phyloP scores from a whole-genome alignment of 306 rosid species.

The Begonia peltatifolia region DNA sequence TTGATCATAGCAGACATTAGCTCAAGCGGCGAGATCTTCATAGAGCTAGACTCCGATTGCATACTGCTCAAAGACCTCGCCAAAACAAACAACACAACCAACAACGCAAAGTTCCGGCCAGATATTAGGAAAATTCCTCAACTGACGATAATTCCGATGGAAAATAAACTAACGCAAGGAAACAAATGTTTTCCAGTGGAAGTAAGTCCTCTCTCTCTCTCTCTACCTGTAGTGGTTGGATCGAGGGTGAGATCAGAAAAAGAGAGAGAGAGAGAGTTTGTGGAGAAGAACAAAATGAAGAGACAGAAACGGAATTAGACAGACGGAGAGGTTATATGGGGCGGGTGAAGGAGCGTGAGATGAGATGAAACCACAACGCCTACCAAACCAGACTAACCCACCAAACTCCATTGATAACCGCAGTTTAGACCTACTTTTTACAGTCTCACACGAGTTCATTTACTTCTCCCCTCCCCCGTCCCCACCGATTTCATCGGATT shows the following conservation, averaged over 20 bases:
- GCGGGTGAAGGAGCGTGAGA: slow-evolving; percentile 3
- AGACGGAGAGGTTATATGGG: slow-evolving; percentile 8
- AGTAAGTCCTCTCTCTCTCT: neutral
- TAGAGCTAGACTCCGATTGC: slow-evolving; percentile 11
- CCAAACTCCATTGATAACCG: slow-evolving; percentile 17
- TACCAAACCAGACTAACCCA: slow-evolving; percentile 27
- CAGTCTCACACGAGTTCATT: too few relatives aligned
- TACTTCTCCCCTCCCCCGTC: too few relatives aligned
- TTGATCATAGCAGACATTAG: slow-evolving; percentile 13
- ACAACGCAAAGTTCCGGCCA: too few relatives aligned
- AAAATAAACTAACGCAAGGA: slow-evolving; percentile 4
- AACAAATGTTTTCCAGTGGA: neutral
- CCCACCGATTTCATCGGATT: too few relatives aligned
- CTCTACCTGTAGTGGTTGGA: neutral
- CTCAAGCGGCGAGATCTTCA: slow-evolving; percentile 9
- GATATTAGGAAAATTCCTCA: neutral
- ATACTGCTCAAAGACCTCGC: neutral
- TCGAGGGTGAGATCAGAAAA: slow-evolving; percentile 4
- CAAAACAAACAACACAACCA: neutral
- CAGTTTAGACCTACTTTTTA: slow-evolving; percentile 7
- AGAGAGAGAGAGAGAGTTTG: slow-evolving; percentile 7
- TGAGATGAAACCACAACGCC: slow-evolving; percentile 21
- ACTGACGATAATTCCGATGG: slow-evolving; percentile 9
- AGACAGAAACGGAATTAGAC: neutral
- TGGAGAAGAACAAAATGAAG: slow-evolving; percentile 6